A percentile compares a stretch with the other conserved stretches of the same genome.
phyloP scores from a whole-genome alignment of 2,329 filamentous ascomycete species.

The Fusarium armeniacum region DNA sequence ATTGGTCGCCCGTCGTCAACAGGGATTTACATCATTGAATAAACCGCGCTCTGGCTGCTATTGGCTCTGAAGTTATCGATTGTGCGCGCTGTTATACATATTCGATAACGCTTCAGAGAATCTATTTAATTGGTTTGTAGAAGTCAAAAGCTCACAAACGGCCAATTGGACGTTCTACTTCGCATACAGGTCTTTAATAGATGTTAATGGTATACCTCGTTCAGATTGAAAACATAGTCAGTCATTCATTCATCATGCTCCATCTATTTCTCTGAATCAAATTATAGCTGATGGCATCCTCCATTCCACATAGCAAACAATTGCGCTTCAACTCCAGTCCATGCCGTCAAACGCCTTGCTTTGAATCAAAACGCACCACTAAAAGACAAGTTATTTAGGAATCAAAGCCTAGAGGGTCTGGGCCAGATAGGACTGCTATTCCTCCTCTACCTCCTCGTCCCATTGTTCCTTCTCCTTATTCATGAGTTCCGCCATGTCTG shows the following conservation, averaged over 20 bases:
- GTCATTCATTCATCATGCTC: not conserved
- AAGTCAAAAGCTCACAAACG: not conserved
- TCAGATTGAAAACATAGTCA: not conserved
- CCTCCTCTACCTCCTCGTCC: slow-evolving; percentile 83
- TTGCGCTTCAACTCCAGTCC: slow-evolving; percentile 24
- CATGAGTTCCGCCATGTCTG: slow-evolving; percentile 79
- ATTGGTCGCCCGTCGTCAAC: slow-evolving; percentile 30
- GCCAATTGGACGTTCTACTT: not conserved
- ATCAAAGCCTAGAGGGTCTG: slow-evolving; percentile 18
- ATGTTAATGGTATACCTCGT: not conserved
- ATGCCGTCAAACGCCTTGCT: slow-evolving; percentile 37
- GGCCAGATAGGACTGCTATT: slow-evolving; percentile 54
- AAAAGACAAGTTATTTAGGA: not conserved
- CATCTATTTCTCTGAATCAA: slow-evolving; percentile 4
- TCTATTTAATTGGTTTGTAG: slow-evolving; percentile 1
- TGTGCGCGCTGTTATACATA: slow-evolving; percentile 26
- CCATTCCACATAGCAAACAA: slow-evolving; percentile 19
- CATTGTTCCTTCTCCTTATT: slow-evolving; percentile 83
- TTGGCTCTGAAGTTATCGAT: slow-evolving; percentile 22
- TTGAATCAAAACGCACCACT: slow-evolving; percentile 14
- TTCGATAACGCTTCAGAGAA: slow-evolving; percentile 16
- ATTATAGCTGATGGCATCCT: slow-evolving; percentile 27
- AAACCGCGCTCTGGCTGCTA: slow-evolving; percentile 1
- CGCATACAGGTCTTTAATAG: not conserved
- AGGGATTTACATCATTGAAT: slow-evolving; percentile 28